Percentiles rank a stretch among this genome's conserved stretches.
Conservation (phyloP, 2,329 filamentous ascomycete species). For the Aspergillus pseudoglaucus region DNA sequence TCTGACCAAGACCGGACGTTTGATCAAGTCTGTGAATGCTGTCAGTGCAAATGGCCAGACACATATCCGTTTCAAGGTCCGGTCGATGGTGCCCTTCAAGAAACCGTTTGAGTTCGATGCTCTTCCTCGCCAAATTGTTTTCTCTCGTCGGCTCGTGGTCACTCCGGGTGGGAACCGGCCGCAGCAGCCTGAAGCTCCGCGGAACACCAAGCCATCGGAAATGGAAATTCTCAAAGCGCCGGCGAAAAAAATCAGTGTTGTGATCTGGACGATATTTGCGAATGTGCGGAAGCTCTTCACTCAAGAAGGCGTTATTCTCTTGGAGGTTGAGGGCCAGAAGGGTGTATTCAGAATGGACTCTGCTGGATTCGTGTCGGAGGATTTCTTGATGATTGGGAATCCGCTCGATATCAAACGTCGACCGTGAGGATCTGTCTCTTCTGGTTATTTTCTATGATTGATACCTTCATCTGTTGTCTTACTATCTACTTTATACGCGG, state of each 20-base stretch:
- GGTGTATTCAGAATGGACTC: slow-evolving; percentile 33
- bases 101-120: slow-evolving; percentile 29
- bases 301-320: slow-evolving; percentile 34
- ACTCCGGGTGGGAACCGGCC: slow-evolving; percentile 18
- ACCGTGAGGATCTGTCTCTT: neutral
- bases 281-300: slow-evolving; percentile 34
- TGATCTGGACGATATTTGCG: slow-evolving; percentile 27
- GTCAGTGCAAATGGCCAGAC: slow-evolving; percentile 32
- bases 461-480: neutral
- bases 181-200: slow-evolving; percentile 12
- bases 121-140: slow-evolving; percentile 27
- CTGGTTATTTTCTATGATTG: neutral
- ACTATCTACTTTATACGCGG: neutral
- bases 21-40: slow-evolving; percentile 55
- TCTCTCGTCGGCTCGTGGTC: slow-evolving; percentile 27
- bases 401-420: slow-evolving; percentile 7
- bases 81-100: slow-evolving; percentile 32
- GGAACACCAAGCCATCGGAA: slow-evolving; percentile 7
- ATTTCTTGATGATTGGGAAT: slow-evolving; percentile 29
- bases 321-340: slow-evolving; percentile 31
- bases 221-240: slow-evolving; percentile 30
- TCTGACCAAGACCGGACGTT: slow-evolving; percentile 49
- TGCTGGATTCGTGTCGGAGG: slow-evolving; percentile 28
- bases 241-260: slow-evolving; percentile 21
- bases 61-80: slow-evolving; percentile 30